Evolutionary conservation across 495 filamentous ascomycete species (phyloP).

Genomic region (Daldinia loculata): DNA sequence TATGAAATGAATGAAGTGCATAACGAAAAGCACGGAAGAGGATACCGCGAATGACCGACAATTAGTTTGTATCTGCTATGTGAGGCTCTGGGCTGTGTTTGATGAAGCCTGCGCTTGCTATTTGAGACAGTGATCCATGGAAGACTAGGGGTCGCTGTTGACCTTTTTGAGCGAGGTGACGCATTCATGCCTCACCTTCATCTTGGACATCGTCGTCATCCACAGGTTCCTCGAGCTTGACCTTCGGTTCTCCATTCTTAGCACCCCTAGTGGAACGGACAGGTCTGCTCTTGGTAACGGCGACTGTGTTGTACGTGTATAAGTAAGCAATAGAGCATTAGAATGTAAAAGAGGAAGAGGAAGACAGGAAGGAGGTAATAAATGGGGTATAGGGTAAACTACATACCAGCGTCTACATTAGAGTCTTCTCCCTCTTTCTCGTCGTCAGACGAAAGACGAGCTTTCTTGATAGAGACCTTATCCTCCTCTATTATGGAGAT

Average conservation of each 20-base stretch:
- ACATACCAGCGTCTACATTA: neutral
- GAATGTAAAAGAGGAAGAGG: neutral
- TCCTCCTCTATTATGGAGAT: slow-evolving; percentile 10
- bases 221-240: neutral
- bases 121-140: neutral
- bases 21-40: neutral
- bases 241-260: neutral
- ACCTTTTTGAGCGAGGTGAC: neutral
- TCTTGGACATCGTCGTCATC: neutral
- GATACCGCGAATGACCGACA: neutral
- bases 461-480: neutral
- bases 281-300: neutral
- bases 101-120: neutral
- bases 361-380: neutral
- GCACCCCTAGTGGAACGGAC: neutral
- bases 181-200: neutral
- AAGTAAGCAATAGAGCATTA: neutral
- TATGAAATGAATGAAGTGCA: neutral
- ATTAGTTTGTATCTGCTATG: neutral
- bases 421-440: neutral
- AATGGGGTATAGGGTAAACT: neutral
- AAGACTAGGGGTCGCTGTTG: neutral
- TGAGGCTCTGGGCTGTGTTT: neutral
- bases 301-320: neutral
- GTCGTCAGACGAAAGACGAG: neutral